Evolutionary conservation across 2,329 filamentous ascomycete genomes (phyloP).

Genomic region (Ascochyta lentis): DNA sequence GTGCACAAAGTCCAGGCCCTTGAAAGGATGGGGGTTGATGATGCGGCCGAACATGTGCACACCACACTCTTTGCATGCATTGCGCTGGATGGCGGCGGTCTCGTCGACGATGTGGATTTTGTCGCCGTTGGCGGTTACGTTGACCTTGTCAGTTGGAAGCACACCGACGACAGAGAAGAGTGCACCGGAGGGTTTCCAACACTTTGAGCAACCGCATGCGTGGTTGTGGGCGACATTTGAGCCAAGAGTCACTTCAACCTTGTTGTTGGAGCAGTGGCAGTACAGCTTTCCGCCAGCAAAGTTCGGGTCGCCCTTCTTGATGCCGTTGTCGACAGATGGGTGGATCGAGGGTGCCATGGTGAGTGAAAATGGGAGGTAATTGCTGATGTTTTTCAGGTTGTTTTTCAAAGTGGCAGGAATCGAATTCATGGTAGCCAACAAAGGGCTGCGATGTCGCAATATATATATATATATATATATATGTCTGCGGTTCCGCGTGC

Average conservation of each 20-base stretch:
- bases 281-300: constrained; percentile 67
- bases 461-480: constrained; percentile 10
- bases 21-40: constrained; percentile 69
- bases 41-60: constrained; percentile 74
- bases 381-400: constrained; percentile 19
- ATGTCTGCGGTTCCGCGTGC: constrained; percentile 20
- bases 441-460: constrained; percentile 1
- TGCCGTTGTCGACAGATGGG: constrained; percentile 67
- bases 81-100: constrained; percentile 63
- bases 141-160: constrained; percentile 61
- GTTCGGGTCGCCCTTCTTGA: constrained; percentile 61
- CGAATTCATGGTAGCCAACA: neutral
- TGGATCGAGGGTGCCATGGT: constrained; percentile 58
- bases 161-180: constrained; percentile 71
- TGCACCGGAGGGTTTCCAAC: constrained; percentile 71
- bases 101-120: constrained; percentile 65
- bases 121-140: constrained; percentile 63
- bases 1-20: constrained; percentile 74
- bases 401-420: neutral
- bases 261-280: constrained; percentile 64
- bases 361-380: constrained; percentile 19
- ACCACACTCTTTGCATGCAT: constrained; percentile 50
- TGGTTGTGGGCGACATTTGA: constrained; percentile 72
- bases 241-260: constrained; percentile 64
- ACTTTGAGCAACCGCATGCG: constrained; percentile 74